Evolutionary conservation across 2,329 filamentous ascomycete genomes (phyloP), one percentile per base, ranked within the genome.

Genomic region (Botrytis squamosa): DNA sequence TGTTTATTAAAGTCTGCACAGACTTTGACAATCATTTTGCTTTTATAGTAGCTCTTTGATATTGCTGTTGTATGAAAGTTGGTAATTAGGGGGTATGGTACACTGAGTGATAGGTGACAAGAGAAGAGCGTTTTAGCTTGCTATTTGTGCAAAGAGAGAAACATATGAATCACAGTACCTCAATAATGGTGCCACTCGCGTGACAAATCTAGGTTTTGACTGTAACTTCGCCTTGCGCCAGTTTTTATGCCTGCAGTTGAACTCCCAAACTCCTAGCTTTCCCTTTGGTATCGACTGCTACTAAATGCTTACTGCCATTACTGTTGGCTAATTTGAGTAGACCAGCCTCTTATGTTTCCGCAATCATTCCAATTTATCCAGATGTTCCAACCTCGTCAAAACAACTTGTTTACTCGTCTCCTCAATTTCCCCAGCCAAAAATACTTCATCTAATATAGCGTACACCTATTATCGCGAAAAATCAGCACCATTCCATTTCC

Each of bases 371-470:
- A 99, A 84, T 84, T 98, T 98, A 82, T 99, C 96, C 82, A 99
- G 83, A 85, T 99, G 96, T 81, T 98, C 96, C 83, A 99, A 82
- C 79, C 96, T 86, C 71, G 96, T 98, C 80, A 99, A 85, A 29
- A 99, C 96, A 46, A 98, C 96, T 84, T 98, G 95, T 84, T 98
- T 99, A 82, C 94, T 97, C 76, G 95, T 98, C 88, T 99, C 96
- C 84, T 99, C 94, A 75, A 99, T 97, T 87, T 99, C 96, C 29
- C 96, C 96, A 0, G 96, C 96, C 75, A 99, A 85, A 83, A 99
- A 99, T 33, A 99, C 96, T 85, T 99, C 96, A 82, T 99, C 96
- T 42, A 99, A 90, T 76, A 99, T 99, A 67, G 96, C 96, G 84
- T 99, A 99, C 77, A 99, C 95, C 89, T 92, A 78, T 69, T 36